Evolutionary conservation across 305 asterid species (phyloP), one percentile per base, ranked within the genome.

Genomic region (Fraxinus platypoda): DNA sequence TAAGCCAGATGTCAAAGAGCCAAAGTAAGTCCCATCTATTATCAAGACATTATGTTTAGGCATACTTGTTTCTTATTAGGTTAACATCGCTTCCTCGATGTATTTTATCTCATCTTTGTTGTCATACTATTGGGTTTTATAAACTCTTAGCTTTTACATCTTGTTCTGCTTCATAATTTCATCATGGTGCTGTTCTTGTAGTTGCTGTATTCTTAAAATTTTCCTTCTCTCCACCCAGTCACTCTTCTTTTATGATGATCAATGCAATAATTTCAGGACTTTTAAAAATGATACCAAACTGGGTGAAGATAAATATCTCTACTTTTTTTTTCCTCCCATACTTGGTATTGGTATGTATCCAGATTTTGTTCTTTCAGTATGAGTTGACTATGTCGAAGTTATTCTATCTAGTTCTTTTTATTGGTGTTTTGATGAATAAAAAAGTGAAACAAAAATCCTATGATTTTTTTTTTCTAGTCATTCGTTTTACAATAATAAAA

Each of bases 1-100:
- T 74, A 94, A 89, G 86, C 87, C 91, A 82, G 97, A 95, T 87
- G 96, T 95, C 82, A 81, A 83, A 85, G 97, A 93, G 91, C 98
- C 99, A 81, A 95, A 97, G 99, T 94, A 87, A 62, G 83, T 49
- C 78, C 76, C 84, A 62, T 83, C 37, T 74, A 77, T 76, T 17
- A 59, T 74, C 79, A 57, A 80, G 70, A 75, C 74, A 59, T 64
- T 34, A 38, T 75, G 68, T 72, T 70, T 79, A 28, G 21, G 21
- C 30, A 31, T 75, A 70, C 25, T 75, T 57, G 46, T 72, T 72
- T 72, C 25, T 76, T 76, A 43, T 25, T 41, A 46, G 57, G 43
- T 41, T 41, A 25, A 26, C 6, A 49, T 25, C 23, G 1, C 25
- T 26, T 54, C 28, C 68, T 13, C 3, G 28, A 33, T 76, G 38